Evolutionary conservation across 768 basidiomycete species (phyloP).

Genomic region (Cystobasidium tubakii): DNA sequence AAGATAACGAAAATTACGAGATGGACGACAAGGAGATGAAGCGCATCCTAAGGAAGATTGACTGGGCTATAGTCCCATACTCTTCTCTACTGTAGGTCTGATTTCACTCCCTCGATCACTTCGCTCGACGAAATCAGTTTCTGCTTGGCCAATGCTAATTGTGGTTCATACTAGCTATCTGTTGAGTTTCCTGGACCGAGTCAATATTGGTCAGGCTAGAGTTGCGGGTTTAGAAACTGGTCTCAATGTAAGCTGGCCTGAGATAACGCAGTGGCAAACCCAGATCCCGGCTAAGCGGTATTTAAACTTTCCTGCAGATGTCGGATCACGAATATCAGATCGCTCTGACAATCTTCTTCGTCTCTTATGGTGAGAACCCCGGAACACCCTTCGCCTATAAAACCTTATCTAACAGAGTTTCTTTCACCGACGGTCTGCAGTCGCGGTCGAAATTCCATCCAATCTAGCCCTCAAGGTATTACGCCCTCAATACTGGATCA

Average conservation of each 20-base stretch:
- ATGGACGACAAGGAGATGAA: constrained; percentile 24
- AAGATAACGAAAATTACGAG: constrained; percentile 8
- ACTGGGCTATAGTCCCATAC: constrained; percentile 21
- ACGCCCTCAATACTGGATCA: constrained; percentile 19
- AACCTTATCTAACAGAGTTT: no score
- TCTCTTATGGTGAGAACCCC: neutral
- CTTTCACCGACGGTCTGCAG: neutral
- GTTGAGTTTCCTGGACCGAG: constrained; percentile 9
- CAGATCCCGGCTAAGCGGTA: neutral
- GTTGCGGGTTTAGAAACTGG: neutral
- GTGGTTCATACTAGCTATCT: neutral
- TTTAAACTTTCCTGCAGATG: neutral
- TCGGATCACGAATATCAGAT: constrained; percentile 15
- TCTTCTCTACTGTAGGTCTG: constrained; percentile 8
- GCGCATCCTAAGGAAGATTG: constrained; percentile 21
- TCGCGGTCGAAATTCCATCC: constrained; percentile 22
- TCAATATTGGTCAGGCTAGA: constrained; percentile 14
- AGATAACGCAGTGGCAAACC: no score
- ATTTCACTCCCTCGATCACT: no score
- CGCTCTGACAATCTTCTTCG: constrained; percentile 34
- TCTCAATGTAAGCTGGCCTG: neutral
- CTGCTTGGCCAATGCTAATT: no score
- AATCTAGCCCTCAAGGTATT: constrained; percentile 26
- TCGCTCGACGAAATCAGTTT: no score
- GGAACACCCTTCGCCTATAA: no score